These are phyloP conservation scores for Auricularia sp. DNA, from an alignment of 768 basidiomycete species.

Conservation along the genomic window DNA sequence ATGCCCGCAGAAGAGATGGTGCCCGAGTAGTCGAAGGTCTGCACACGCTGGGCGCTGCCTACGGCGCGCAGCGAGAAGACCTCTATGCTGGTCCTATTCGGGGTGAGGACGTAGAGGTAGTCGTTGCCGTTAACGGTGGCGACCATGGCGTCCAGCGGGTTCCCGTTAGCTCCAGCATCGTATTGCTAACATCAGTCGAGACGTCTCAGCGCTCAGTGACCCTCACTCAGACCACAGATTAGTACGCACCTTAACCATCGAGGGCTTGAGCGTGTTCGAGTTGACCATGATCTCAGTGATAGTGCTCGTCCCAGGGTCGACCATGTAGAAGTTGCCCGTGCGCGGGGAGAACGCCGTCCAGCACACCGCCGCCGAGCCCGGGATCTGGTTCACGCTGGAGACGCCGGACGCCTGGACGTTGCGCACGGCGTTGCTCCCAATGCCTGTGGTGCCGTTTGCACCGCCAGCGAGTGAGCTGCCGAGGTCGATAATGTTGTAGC, in stretches of 20 bases:
- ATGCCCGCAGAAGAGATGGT: background rate
- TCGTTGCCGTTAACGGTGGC: slow-evolving; percentile 28
- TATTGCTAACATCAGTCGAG: slow-evolving; percentile 24
- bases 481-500: slow-evolving; percentile 22
- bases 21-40: slow-evolving; percentile 4
- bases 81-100: slow-evolving; percentile 29
- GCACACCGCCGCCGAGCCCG: slow-evolving; percentile 20
- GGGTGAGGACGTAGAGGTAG: slow-evolving; percentile 31
- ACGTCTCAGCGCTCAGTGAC: background rate
- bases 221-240: no score
- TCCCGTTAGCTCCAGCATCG: slow-evolving; percentile 9
- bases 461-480: slow-evolving; percentile 4
- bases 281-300: slow-evolving; percentile 39
- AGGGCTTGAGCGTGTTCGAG: slow-evolving; percentile 29
- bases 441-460: background rate
- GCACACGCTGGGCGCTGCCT: slow-evolving; percentile 17
- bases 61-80: slow-evolving; percentile 31
- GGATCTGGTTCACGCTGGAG: background rate
- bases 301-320: slow-evolving; percentile 18
- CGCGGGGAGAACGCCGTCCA: slow-evolving; percentile 20
- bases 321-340: slow-evolving; percentile 24
- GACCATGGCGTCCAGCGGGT: slow-evolving; percentile 27
- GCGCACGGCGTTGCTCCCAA: background rate
- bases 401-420: background rate
- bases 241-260: slow-evolving; percentile 31